phyloP scores from a whole-genome alignment of 805 yeast genomes.

The Saturnispora besseyi region DNA sequence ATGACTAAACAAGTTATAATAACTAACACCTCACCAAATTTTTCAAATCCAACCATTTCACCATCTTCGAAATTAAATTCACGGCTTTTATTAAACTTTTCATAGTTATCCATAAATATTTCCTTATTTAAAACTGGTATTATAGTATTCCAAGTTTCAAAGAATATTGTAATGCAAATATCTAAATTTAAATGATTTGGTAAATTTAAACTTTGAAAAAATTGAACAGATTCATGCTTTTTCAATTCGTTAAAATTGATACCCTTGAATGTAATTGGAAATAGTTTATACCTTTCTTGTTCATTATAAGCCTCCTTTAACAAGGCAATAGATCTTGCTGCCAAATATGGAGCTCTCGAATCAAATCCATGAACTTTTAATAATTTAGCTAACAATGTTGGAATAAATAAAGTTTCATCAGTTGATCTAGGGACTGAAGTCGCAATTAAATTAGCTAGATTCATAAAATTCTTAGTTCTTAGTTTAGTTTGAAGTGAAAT shows the following conservation, averaged over 20 bases:
- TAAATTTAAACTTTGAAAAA: slow-evolving; percentile 35
- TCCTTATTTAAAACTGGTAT: slow-evolving; percentile 64
- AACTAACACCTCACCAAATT: slow-evolving; percentile 46
- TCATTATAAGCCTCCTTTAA: slow-evolving; percentile 43
- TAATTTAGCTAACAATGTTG: slow-evolving; percentile 58
- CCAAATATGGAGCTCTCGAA: slow-evolving; percentile 58
- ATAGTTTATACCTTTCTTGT: slow-evolving; percentile 25
- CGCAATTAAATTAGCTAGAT: slow-evolving; percentile 52
- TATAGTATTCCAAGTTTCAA: slow-evolving; percentile 68
- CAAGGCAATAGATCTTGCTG: slow-evolving; percentile 64
- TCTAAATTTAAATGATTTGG: slow-evolving; percentile 56
- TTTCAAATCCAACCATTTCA: slow-evolving; percentile 37
- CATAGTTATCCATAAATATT: slow-evolving; percentile 56
- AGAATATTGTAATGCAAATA: slow-evolving; percentile 55
- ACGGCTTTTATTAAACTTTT: slow-evolving; percentile 35
- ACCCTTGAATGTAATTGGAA: slow-evolving; percentile 26
- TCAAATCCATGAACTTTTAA: slow-evolving; percentile 65
- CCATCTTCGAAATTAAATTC: slow-evolving; percentile 37
- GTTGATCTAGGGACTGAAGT: slow-evolving; percentile 69
- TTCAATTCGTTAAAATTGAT: slow-evolving; percentile 32
- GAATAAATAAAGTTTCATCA: slow-evolving; percentile 68
- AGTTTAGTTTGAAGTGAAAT: slow-evolving; percentile 42
- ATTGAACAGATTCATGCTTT: slow-evolving; percentile 35
- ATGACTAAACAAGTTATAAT: slow-evolving; percentile 44
- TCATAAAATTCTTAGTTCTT: slow-evolving; percentile 35